Evolutionary conservation across 345 rosid species (phyloP).

Genomic region (Eucalyptus brandiana): DNA sequence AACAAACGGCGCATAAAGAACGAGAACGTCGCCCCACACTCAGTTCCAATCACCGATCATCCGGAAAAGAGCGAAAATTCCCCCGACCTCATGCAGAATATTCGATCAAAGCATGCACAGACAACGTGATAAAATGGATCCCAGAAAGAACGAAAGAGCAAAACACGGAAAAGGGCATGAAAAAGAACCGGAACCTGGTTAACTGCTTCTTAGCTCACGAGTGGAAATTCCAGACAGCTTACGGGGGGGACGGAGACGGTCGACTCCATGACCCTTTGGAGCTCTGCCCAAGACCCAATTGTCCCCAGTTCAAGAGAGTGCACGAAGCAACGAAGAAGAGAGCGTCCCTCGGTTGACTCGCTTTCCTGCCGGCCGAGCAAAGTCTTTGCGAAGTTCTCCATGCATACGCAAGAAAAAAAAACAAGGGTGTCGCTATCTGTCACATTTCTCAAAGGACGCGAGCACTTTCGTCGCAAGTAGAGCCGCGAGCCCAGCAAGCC

Average conservation of each 20-base stretch:
- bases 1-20: background rate
- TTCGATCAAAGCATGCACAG: background rate
- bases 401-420: background rate
- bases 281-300: background rate
- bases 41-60: background rate
- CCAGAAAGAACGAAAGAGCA: background rate
- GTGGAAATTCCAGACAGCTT: background rate
- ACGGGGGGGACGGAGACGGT: background rate
- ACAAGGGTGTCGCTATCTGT: background rate
- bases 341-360: background rate
- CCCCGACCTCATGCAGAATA: background rate
- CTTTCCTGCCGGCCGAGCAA: background rate
- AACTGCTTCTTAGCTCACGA: background rate
- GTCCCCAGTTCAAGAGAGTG: background rate
- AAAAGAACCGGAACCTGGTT: background rate
- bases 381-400: background rate
- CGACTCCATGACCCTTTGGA: background rate
- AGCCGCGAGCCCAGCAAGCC: background rate
- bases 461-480: background rate
- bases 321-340: background rate
- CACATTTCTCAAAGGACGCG: background rate
- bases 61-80: background rate
- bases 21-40: background rate
- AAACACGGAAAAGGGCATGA: background rate
- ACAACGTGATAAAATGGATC: background rate